Conservation (phyloP, 2,329 filamentous ascomycete genomes). For the Colletotrichum chlorophyti region DNA sequence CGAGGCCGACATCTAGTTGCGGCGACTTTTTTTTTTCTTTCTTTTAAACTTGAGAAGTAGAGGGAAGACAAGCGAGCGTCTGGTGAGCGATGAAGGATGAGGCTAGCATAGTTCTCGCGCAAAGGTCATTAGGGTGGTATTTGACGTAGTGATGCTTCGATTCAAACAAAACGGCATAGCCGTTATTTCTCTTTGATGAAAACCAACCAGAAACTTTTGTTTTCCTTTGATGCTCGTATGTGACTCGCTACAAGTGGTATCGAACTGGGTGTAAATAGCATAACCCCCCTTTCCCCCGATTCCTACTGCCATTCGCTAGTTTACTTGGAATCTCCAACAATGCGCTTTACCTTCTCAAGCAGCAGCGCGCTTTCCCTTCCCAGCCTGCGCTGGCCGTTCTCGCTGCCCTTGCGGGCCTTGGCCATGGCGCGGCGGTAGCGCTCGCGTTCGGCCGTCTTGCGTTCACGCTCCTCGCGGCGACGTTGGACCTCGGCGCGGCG, state of each 20-base stretch:
- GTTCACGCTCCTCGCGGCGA: conserved; percentile 68
- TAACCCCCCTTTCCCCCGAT: neutral
- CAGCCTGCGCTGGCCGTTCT: conserved; percentile 78
- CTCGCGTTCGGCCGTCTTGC: conserved; percentile 69
- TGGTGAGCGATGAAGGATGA: conserved; percentile 9
- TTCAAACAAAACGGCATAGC: conserved; percentile 15
- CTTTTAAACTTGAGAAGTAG: neutral
- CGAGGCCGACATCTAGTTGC: conserved; percentile 12
- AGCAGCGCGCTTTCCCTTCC: conserved; percentile 81
- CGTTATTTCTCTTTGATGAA: neutral
- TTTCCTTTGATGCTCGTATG: neutral
- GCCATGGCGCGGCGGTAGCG: conserved; percentile 72
- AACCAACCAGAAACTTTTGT: neutral
- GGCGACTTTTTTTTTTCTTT: conserved; percentile 6
- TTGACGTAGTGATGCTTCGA: conserved; percentile 9
- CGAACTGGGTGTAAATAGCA: conserved; percentile 1
- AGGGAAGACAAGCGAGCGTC: neutral
- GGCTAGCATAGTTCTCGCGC: conserved; percentile 1
- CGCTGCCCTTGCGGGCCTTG: conserved; percentile 71
- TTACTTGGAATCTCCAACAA: conserved; percentile 58
- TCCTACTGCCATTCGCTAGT: too few relatives aligned
- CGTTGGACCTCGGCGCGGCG: conserved; percentile 49
- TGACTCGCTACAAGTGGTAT: conserved; percentile 13
- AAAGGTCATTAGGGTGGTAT: neutral
- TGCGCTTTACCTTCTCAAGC: conserved; percentile 77